Evolutionary conservation across 371 early-diverging fungal genomes (phyloP), one percentile per base, ranked within the genome.

Genomic region (Gilbertella persicaria): DNA sequence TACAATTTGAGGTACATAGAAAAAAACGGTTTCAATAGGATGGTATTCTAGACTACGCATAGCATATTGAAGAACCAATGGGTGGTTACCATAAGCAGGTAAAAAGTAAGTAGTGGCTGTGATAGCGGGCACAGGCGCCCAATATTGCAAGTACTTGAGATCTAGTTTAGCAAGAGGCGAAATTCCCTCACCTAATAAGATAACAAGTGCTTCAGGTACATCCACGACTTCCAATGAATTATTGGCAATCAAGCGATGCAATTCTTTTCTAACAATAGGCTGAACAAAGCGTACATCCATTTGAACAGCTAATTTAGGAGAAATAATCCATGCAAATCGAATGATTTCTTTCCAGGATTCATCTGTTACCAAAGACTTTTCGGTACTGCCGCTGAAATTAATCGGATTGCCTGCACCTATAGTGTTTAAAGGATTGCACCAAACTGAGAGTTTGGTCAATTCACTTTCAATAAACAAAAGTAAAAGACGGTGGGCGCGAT

Each of bases 1-100:
- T 0, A 99, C 99, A 59, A 99, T 84, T 74, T 99, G 99, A 3
- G 99, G 99, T 3, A 99, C 86, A 60, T 96, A 99, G 69, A 99
- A 99, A 78, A 99, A 98, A 13, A 96, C 94, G 3, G 86, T 81
- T 20, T 96, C 96, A 4, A 96, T 88, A 5, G 95, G 94, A 64
- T 88, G 93, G 56, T 86, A 83, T 62, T 96, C 93, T 30, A 98
- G 64, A 14, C 89, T 82, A 6, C 97, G 85, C 83, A 97, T 89
- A 9, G 96, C 90, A 65, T 96, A 98, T 67, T 98, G 98, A 41
- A 97, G 67, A 1, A 95, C 80, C 77, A 93, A 81, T 3, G 98
- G 94, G 53, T 93, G 83, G 53, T 84, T 75, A 38, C 82, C 75
- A 56, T 82, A 83, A 4, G 79, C 68, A 16, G 84, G 86, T 55